Base-by-base conservation (phyloP, 2,329 filamentous ascomycete genomes). In the Calonectria multiphialidica region DNA sequence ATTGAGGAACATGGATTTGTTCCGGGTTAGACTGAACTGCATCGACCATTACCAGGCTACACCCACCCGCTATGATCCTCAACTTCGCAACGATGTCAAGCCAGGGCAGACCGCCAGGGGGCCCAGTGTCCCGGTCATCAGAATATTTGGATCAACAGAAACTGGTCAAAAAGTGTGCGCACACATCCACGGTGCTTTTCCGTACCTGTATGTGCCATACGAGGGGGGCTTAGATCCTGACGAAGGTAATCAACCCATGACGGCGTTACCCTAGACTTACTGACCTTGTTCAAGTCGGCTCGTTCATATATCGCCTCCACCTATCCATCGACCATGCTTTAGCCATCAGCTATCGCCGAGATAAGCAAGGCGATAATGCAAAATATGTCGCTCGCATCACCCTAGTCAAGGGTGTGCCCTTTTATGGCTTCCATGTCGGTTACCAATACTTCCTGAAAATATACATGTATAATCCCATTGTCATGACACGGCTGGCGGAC, bases 151-250 rank as follows among this genome's bases (percentile, higher is more conserved):
- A 1, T 93, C 95, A 4, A 98, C 96, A 1, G 95, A 98, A 82
- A 97, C 95, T 0, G 97, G 97, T 0, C 96, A 98, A 84, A 98
- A 97, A 81, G 95, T 98, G 18, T 98, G 97, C 85, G 95, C 95
- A 35, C 97, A 99, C 85, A 91, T 99, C 68, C 97, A 98, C 83
- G 97, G 97, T 72, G 95, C 95, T 25, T 96, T 99, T 79, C 97
- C 97, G 1, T 99, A 99, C 81, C 87, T 98, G n/a, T 98, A 95
- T 81, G 88, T 99, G 68, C 93, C 96, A 82, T 98, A 98, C 82
- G 87, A 89, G 59, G 95, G 94, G 25, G 90, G 89, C 77, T 83
- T 97, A 72, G 88, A 88, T 47, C 86, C 88, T 12, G 89, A 93
- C 74, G 89, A 92, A 82, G 93, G 94, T 96, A 83, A 81, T 90